A percentile compares a stretch with the other conserved stretches of the same genome.
Evolutionary conservation across 495 filamentous ascomycete species (phyloP).

Genomic region (Margaritispora aquatica): DNA sequence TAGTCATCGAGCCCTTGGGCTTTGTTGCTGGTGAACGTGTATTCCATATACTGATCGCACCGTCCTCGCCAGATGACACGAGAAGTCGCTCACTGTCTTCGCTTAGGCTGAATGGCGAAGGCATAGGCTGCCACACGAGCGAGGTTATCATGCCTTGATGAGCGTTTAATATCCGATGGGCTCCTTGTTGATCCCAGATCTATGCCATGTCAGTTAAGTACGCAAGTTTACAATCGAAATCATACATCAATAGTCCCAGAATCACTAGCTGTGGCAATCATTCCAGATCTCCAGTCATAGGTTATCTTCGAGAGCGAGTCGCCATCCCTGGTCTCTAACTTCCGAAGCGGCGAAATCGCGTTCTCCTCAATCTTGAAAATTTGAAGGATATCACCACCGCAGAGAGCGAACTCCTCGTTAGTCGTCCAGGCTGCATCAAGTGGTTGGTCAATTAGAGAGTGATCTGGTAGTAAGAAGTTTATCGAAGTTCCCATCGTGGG

Average conservation of each 20-base stretch:
- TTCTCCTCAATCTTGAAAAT: slow-evolving; percentile 31
- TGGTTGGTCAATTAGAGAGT: slow-evolving; percentile 34
- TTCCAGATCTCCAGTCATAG: slow-evolving; percentile 37
- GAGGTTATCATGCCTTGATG: slow-evolving; percentile 42
- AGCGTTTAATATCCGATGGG: slow-evolving; percentile 38
- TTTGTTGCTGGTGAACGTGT: slow-evolving; percentile 48
- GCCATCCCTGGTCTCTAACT: slow-evolving; percentile 35
- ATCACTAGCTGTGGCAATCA: slow-evolving; percentile 43
- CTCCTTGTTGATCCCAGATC: slow-evolving; percentile 44
- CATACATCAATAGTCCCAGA: slow-evolving; percentile 47
- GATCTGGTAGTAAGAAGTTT: slow-evolving; percentile 35
- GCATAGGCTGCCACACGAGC: slow-evolving; percentile 46
- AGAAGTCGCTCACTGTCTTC: slow-evolving; percentile 41
- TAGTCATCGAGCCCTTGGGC: slow-evolving; percentile 50
- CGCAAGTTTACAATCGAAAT: background rate
- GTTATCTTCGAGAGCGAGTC: slow-evolving; percentile 40
- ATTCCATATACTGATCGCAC: slow-evolving; percentile 65
- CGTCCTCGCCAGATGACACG: slow-evolving; percentile 51
- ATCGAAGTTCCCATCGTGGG: slow-evolving; percentile 32
- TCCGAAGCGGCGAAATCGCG: slow-evolving; percentile 31
- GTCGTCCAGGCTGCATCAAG: slow-evolving; percentile 57
- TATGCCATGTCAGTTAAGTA: slow-evolving; percentile 22
- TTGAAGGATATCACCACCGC: slow-evolving; percentile 47
- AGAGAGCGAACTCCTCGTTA: slow-evolving; percentile 50
- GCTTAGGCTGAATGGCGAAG: slow-evolving; percentile 22